Evolutionary conservation across 2,329 filamentous ascomycete species (phyloP).

Genomic region (Didymella segeticola): DNA sequence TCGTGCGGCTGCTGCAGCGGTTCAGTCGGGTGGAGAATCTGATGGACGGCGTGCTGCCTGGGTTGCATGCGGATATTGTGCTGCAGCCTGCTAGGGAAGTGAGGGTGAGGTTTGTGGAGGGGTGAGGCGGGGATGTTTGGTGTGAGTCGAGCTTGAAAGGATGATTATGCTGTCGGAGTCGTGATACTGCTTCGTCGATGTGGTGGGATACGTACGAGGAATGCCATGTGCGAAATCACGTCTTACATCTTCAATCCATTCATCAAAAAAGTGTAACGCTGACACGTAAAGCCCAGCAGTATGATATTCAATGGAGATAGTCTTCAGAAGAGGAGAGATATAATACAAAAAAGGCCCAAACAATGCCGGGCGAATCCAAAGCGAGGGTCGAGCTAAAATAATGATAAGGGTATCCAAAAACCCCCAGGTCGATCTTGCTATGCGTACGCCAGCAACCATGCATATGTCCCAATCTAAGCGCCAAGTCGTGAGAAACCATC

Average conservation of each 20-base stretch:
- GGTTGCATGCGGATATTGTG: conserved; percentile 57
- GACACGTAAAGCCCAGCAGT: too few relatives aligned
- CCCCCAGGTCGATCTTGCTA: not conserved
- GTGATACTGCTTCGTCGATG: too few relatives aligned
- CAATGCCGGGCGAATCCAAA: not conserved
- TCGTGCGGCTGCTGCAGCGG: conserved; percentile 55
- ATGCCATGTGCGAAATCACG: too few relatives aligned
- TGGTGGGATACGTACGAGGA: too few relatives aligned
- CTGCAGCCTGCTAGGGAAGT: conserved; percentile 54
- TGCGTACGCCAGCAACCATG: conserved; percentile 4
- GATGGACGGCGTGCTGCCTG: conserved; percentile 46
- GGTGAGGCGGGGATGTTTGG: too few relatives aligned
- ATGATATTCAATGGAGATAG: not conserved
- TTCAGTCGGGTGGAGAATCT: conserved; percentile 52
- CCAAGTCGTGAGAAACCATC: conserved; percentile 14
- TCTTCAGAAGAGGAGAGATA: conserved; percentile 5
- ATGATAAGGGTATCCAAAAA: not conserved
- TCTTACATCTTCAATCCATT: not conserved
- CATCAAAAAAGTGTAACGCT: too few relatives aligned
- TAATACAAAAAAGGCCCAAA: conserved; percentile 1
- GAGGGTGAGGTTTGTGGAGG: conserved; percentile 32
- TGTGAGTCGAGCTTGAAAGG: not conserved
- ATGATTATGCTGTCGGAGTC: not conserved
- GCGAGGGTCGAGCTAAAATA: not conserved
- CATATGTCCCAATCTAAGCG: conserved; percentile 9